Evolutionary conservation across 306 rosid species (phyloP).

Genomic region (Trifolium dubium): DNA sequence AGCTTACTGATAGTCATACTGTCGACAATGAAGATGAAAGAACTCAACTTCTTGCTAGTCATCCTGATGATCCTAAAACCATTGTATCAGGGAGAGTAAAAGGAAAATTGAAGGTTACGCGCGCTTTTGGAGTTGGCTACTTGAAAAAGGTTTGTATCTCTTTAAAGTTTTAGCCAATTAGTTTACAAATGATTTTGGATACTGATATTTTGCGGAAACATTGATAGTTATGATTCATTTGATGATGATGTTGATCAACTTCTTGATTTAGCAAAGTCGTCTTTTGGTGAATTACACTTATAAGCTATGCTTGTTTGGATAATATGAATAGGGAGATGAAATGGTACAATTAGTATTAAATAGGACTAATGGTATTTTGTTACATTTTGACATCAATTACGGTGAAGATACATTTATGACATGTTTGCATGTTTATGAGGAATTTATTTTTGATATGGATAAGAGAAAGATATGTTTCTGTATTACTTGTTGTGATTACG

Average conservation of each 20-base stretch:
- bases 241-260: no score
- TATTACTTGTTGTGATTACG: background rate
- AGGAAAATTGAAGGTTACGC: constrained; percentile 94
- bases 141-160: constrained; percentile 75
- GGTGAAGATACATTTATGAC: no score
- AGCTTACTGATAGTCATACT: constrained; percentile 86
- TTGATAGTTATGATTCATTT: background rate
- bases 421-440: no score
- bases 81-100: constrained; percentile 79
- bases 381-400: no score
- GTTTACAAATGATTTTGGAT: constrained; percentile 36
- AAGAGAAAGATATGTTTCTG: background rate
- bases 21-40: constrained; percentile 83
- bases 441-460: no score
- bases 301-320: no score
- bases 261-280: no score
- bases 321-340: no score
- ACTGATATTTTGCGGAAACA: background rate
- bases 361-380: no score
- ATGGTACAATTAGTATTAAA: no score
- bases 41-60: constrained; percentile 60
- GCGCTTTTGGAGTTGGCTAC: constrained; percentile 98
- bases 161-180: constrained; percentile 9
- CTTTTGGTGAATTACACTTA: no score
- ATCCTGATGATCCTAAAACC: constrained; percentile 85